These are phyloP conservation scores for Xylariaceae sp. DNA, from an alignment of 2,329 filamentous ascomycete genomes.

Conservation along the genomic window DNA sequence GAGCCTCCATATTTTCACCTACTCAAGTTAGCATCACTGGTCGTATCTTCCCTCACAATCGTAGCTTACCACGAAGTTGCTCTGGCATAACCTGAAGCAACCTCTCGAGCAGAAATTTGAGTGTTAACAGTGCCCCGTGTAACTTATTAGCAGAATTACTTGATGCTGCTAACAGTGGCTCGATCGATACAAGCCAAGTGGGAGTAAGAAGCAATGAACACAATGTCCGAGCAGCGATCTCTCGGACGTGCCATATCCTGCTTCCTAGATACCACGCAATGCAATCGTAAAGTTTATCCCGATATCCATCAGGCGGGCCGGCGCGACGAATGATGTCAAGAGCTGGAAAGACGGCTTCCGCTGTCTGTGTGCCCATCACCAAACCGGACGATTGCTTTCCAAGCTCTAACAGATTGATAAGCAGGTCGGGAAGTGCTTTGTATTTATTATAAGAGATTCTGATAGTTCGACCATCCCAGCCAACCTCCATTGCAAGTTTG, in stretches of 20 bases:
- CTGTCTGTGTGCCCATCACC: conserved; percentile 38
- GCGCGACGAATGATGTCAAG: conserved; percentile 76
- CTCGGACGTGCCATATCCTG: conserved; percentile 74
- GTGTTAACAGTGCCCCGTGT: conserved; percentile 55
- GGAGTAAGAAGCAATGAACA: conserved; percentile 57
- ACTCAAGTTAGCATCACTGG: conserved; percentile 9
- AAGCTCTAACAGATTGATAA: conserved; percentile 58
- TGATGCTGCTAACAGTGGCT: conserved; percentile 33
- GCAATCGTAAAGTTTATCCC: conserved; percentile 51
- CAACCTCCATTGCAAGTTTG: conserved; percentile 57
- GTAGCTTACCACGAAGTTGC: conserved; percentile 39
- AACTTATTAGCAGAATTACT: conserved; percentile 45
- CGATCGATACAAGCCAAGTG: conserved; percentile 44
- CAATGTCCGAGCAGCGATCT: conserved; percentile 73
- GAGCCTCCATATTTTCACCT: conserved; percentile 19
- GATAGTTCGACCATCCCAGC: conserved; percentile 61
- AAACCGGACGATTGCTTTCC: conserved; percentile 39
- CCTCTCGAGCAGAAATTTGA: conserved; percentile 55
- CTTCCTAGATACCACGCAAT: conserved; percentile 63
- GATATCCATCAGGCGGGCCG: conserved; percentile 56
- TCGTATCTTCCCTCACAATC: too few species aligned
- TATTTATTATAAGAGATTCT: conserved; percentile 69
- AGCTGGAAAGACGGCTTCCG: conserved; percentile 76
- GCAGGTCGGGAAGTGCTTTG: conserved; percentile 58
- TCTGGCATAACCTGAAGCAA: conserved; percentile 44